These are phyloP conservation scores for Wickerhamomyces hampshirensis DNA, from an alignment of 805 yeast genomes.

Conservation along the genomic window DNA sequence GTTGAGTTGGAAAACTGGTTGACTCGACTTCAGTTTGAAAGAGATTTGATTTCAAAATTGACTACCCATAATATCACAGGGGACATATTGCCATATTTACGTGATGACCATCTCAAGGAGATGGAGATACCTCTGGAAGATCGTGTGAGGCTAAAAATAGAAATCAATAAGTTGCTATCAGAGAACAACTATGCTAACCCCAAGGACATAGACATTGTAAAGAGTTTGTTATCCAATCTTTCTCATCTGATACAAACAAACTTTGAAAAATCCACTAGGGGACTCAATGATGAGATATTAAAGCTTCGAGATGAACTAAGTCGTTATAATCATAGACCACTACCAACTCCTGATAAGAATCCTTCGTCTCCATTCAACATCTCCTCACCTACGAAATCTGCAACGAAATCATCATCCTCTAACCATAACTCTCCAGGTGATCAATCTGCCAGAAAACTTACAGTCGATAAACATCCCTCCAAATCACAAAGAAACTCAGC, in stretches of 20 bases:
- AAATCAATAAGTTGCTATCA: conserved; percentile 47
- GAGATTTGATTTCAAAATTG: conserved; percentile 28
- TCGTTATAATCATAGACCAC: conserved; percentile 13
- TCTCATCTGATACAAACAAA: conserved; percentile 13
- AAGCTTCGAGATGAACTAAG: conserved; percentile 15
- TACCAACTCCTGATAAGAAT: conserved; percentile 22
- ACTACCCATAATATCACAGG: conserved; percentile 66
- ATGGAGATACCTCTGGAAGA: conserved; percentile 56
- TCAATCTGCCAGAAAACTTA: background rate
- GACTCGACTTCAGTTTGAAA: conserved; percentile 12
- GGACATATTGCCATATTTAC: conserved; percentile 61
- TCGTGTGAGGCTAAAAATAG: conserved; percentile 55
- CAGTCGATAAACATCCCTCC: background rate
- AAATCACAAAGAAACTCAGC: conserved; percentile 15
- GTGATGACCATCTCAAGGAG: conserved; percentile 67
- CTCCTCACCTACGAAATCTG: conserved; percentile 25
- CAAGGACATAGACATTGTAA: conserved; percentile 8
- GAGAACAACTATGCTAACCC: conserved; percentile 9
- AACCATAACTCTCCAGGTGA: conserved; percentile 2
- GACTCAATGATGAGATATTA: conserved; percentile 13
- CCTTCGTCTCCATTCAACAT: conserved; percentile 26
- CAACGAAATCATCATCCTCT: conserved; percentile 7
- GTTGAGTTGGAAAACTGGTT: conserved; percentile 24
- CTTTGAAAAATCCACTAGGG: conserved; percentile 7
- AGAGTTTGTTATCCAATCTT: conserved; percentile 10